phyloP scores from a whole-genome alignment of 768 basidiomycete genomes.

The Harrya chromipes region DNA sequence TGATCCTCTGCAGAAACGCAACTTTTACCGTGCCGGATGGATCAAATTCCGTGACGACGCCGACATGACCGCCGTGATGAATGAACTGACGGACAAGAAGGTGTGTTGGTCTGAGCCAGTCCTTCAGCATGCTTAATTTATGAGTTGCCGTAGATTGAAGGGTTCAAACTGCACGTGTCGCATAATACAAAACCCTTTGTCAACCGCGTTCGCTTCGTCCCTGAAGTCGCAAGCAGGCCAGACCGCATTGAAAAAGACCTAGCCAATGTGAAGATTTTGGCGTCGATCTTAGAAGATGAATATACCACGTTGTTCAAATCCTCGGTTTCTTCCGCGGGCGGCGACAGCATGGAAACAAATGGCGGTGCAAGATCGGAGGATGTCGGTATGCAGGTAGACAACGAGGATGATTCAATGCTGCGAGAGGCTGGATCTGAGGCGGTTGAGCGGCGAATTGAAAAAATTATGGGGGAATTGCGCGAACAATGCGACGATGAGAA shows the following conservation, averaged over 20 bases:
- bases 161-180: constrained; percentile 89
- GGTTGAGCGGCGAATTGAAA: constrained; percentile 81
- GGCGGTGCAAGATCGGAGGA: constrained; percentile 30
- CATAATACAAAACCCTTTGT: constrained; percentile 77
- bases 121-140: constrained; percentile 3
- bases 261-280: constrained; percentile 68
- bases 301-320: constrained; percentile 48
- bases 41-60: constrained; percentile 81
- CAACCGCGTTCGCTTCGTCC: constrained; percentile 75
- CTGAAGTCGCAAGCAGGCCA: constrained; percentile 76
- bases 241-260: constrained; percentile 82
- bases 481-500: constrained; percentile 69
- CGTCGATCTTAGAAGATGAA: constrained; percentile 73
- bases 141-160: constrained; percentile 67
- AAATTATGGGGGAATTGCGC: constrained; percentile 65
- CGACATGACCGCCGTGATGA: constrained; percentile 72
- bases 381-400: constrained; percentile 35
- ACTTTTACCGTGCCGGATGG: constrained; percentile 95
- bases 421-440: constrained; percentile 67
- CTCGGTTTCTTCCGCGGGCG: constrained; percentile 15
- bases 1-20: constrained; percentile 89
- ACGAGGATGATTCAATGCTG: constrained; percentile 48
- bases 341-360: constrained; percentile 26
- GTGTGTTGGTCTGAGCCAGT: constrained; percentile 37
- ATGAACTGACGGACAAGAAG: constrained; percentile 81